Percentiles rank a stretch among this genome's conserved stretches.
Conservation (phyloP, 306 rosid species). For the Prunus mume region DNA sequence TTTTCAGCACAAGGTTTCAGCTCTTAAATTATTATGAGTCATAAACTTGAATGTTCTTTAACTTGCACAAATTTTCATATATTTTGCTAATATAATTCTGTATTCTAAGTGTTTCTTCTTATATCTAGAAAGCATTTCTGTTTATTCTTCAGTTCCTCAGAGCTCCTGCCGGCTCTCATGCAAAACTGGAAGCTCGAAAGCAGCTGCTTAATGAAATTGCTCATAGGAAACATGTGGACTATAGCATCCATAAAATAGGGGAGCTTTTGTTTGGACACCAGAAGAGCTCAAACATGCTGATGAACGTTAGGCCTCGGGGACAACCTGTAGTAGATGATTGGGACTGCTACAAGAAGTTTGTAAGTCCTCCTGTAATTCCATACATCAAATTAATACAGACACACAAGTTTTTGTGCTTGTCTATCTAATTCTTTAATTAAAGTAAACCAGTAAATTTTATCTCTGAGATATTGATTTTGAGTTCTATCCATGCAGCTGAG, state of each 20-base stretch:
- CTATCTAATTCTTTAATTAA: neutral
- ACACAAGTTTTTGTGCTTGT: no score
- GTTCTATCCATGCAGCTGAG: slow-evolving; percentile 17
- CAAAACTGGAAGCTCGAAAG: slow-evolving; percentile 38
- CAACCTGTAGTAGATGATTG: slow-evolving; percentile 63
- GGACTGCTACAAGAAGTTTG: slow-evolving; percentile 54
- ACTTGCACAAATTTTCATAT: neutral
- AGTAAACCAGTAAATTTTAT: neutral
- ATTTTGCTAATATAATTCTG: neutral
- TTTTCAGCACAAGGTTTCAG: slow-evolving; percentile 40
- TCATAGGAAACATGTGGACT: slow-evolving; percentile 35
- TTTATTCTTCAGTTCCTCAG: slow-evolving; percentile 28
- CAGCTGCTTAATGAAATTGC: slow-evolving; percentile 32
- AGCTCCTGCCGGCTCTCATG: slow-evolving; percentile 39
- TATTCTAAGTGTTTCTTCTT: neutral
- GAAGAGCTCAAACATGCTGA: slow-evolving; percentile 22
- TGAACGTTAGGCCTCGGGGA: slow-evolving; percentile 39
- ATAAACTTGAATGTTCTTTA: neutral
- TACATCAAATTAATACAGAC: no score
- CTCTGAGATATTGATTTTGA: neutral
- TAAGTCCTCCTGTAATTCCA: slow-evolving; percentile 19
- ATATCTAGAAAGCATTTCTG: neutral
- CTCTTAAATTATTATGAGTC: neutral
- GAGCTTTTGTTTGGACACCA: slow-evolving; percentile 41
- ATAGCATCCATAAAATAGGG: slow-evolving; percentile 27